Conservation (phyloP, 148 eudicot genomes). For the Cornus florida region DNA sequence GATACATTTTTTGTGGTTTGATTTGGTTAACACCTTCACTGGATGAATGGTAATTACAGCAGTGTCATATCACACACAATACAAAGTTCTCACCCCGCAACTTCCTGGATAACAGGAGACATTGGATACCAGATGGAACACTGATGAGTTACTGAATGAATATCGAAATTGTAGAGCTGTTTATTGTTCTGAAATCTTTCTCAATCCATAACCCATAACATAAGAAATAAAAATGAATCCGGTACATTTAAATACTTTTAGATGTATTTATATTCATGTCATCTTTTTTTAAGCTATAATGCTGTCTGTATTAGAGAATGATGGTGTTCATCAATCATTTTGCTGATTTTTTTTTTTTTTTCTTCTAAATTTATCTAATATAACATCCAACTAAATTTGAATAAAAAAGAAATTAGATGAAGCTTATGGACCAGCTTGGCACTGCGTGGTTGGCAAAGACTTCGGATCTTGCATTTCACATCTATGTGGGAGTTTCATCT, state of each 20-base stretch:
- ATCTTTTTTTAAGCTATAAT: neutral
- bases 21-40: neutral
- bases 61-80: no score
- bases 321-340: neutral
- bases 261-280: neutral
- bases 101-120: no score
- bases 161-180: no score
- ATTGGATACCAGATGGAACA: neutral
- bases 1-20: neutral
- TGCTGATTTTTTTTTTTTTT: no score
- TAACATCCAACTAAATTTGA: neutral
- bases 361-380: neutral
- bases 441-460: constrained; percentile 10
- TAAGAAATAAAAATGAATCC: neutral
- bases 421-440: constrained; percentile 19
- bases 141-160: neutral
- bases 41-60: neutral
- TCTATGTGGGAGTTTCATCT: constrained; percentile 15
- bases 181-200: neutral
- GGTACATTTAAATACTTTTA: neutral
- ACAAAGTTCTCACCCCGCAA: no score
- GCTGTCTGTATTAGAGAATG: neutral
- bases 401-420: constrained; percentile 11
- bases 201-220: neutral
- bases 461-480: constrained; percentile 20